Evolutionary conservation across 768 basidiomycete species (phyloP).

Genomic region (Lactarius sp.): DNA sequence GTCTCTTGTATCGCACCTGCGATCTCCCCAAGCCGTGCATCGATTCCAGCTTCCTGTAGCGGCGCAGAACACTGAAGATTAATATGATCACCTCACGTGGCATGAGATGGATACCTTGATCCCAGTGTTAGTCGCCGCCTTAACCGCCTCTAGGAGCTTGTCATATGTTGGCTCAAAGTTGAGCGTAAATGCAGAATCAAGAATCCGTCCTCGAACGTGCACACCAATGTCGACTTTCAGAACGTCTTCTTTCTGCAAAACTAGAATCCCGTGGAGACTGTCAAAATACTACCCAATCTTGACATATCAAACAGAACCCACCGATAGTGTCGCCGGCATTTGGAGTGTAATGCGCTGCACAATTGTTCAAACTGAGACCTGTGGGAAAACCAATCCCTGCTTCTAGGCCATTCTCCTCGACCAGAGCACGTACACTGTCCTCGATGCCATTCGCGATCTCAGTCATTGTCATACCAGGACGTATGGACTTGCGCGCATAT

Average conservation of each 20-base stretch:
- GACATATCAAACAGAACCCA: slow-evolving; percentile 36
- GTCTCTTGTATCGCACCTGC: slow-evolving; percentile 93
- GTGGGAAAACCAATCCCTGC: slow-evolving; percentile 95
- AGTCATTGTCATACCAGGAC: slow-evolving; percentile 90
- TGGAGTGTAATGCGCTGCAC: slow-evolving; percentile 95
- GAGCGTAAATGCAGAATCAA: slow-evolving; percentile 95
- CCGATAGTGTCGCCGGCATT: slow-evolving; percentile 87
- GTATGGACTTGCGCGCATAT: slow-evolving; percentile 76
- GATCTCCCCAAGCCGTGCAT: slow-evolving; percentile 88
- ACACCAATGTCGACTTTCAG: slow-evolving; percentile 98
- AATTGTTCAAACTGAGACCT: slow-evolving; percentile 88
- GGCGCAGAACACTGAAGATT: neutral
- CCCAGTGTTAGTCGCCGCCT: slow-evolving; percentile 91
- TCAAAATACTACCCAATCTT: neutral
- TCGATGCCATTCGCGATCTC: slow-evolving; percentile 94
- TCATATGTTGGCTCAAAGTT: slow-evolving; percentile 87
- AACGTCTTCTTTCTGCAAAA: slow-evolving; percentile 77
- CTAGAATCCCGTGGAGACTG: slow-evolving; percentile 37
- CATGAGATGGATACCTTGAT: slow-evolving; percentile 49
- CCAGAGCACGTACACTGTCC: slow-evolving; percentile 82
- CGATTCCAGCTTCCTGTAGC: slow-evolving; percentile 88
- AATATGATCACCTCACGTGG: slow-evolving; percentile 4
- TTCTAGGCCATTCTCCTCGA: slow-evolving; percentile 85
- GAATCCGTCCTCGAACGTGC: slow-evolving; percentile 92
- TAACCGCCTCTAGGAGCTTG: slow-evolving; percentile 83